Evolutionary conservation across 2,329 filamentous ascomycete species (phyloP).

Genomic region (Chrysoporthe austroafricana): DNA sequence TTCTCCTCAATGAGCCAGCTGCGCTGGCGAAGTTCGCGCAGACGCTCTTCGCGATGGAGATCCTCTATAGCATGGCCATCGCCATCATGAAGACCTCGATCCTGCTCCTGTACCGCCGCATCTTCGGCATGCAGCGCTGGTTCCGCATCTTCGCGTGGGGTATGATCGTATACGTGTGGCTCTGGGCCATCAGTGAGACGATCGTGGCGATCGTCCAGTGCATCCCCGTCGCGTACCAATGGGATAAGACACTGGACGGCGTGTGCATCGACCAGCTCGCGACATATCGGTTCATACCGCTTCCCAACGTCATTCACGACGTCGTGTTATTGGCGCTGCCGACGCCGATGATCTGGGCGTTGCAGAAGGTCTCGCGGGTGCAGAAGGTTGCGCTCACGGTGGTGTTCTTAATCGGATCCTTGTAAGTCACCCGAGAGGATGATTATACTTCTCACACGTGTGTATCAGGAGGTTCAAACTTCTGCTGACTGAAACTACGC

Average conservation of each 20-base stretch:
- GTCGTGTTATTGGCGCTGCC: constrained; percentile 10
- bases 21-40: constrained; percentile 3
- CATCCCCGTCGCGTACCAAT: constrained; percentile 5
- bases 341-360: constrained; percentile 12
- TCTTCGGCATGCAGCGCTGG: constrained; percentile 6
- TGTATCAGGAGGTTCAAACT: too few species aligned
- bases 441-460: too few species aligned
- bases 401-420: constrained; percentile 12
- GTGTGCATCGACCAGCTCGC: constrained; percentile 10
- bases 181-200: constrained; percentile 13
- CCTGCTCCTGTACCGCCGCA: constrained; percentile 12
- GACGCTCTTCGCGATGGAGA: constrained; percentile 11
- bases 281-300: constrained; percentile 1
- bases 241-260: constrained; percentile 2
- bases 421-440: not conserved
- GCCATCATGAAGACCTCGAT: constrained; percentile 13
- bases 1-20: not conserved
- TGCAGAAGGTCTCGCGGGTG: constrained; percentile 7
- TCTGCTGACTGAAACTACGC: not conserved
- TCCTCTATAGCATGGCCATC: constrained; percentile 11
- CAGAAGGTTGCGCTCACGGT: constrained; percentile 11
- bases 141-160: constrained; percentile 5
- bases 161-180: constrained; percentile 12
- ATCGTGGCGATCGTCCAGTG: constrained; percentile 13
- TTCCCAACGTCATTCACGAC: constrained; percentile 14